Evolutionary conservation across 2,329 filamentous ascomycete genomes (phyloP), one percentile per base, ranked within the genome.

Genomic region (Didymella keratinophila): DNA sequence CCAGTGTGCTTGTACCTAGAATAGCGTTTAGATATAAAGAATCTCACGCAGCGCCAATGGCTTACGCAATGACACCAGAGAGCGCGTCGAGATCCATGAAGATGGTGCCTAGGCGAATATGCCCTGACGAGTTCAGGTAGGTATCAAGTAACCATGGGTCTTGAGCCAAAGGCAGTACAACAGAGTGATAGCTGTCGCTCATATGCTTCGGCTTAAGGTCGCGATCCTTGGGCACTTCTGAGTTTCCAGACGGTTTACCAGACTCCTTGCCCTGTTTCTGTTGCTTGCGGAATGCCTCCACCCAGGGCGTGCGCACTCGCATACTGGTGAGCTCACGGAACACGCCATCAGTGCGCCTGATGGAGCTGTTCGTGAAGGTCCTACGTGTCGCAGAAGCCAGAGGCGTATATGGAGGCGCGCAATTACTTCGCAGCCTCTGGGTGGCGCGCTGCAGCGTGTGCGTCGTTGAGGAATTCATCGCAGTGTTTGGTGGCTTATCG

Each of bases 11-110:
- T 90, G 76, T 92, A 91, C 53, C 71, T 73, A 51, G 37, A 37
- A 23, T 9, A 18, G 30, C 30, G 20, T 58, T 69, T 63, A 71
- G 66, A 67, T 28, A 14, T 28, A n/a, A 41, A 34, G 18, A 32
- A 43, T 45, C 47, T 42, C 36, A 60, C 87, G 65, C 87, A 86
- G 60, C 87, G 89, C 73, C 90, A 46, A 89, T 18, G 54, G 58
- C 71, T 69, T 70, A 75, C 62, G 90, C 89, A 55, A 93, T 85
- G 45, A 93, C 86, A 10, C 91, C 90, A 0, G 89, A 89, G 8
- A 93, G 78, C 0, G 90, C 90, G 76, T 93, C 90, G 2, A 93
- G 82, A 62, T 93, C 90, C 89, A 93, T 93, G 61, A 93, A 86
- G 16, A 93, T 79, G 0, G 89, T 87, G 0, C 90, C 90, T 8